These are phyloP conservation scores for Byssoonygena ceratinophila DNA, from an alignment of 2,329 filamentous ascomycete species.

Conservation along the genomic window DNA sequence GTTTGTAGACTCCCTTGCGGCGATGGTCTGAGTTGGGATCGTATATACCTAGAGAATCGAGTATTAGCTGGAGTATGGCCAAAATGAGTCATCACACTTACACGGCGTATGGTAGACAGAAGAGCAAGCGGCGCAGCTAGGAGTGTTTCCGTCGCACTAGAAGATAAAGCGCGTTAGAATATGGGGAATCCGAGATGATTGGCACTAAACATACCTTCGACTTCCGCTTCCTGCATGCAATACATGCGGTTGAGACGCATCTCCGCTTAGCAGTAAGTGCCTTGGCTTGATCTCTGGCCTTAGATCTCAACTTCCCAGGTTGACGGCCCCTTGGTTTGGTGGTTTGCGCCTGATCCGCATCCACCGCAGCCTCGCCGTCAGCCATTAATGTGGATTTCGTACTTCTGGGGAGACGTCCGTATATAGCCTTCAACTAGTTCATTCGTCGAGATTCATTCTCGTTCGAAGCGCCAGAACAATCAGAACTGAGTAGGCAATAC, in stretches of 20 bases:
- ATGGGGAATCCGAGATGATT: not conserved
- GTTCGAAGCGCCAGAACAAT: not conserved
- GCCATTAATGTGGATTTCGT: not conserved
- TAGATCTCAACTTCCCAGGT: constrained; percentile 24
- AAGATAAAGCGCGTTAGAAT: not conserved
- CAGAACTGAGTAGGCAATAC: not conserved
- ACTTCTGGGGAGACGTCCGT: not conserved
- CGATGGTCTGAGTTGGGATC: constrained; percentile 94
- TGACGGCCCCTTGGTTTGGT: constrained; percentile 15
- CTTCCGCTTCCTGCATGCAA: constrained; percentile 68
- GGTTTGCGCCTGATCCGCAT: not conserved
- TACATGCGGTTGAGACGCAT: constrained; percentile 75
- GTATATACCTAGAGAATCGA: constrained; percentile 59
- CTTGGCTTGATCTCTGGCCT: constrained; percentile 22
- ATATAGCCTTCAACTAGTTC: not conserved
- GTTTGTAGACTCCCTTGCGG: constrained; percentile 91
- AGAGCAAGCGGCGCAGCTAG: constrained; percentile 88
- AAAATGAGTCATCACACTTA: constrained; percentile 18
- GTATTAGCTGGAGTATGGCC: not conserved
- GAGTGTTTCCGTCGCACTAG: constrained; percentile 76
- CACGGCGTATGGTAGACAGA: constrained; percentile 61
- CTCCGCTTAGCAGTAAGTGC: constrained; percentile 48
- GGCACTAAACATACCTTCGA: constrained; percentile 47
- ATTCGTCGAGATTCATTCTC: not conserved
- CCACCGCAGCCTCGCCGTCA: not conserved